Conservation (phyloP, 2,329 filamentous ascomycete genomes). For the Fusarium annulatum region DNA sequence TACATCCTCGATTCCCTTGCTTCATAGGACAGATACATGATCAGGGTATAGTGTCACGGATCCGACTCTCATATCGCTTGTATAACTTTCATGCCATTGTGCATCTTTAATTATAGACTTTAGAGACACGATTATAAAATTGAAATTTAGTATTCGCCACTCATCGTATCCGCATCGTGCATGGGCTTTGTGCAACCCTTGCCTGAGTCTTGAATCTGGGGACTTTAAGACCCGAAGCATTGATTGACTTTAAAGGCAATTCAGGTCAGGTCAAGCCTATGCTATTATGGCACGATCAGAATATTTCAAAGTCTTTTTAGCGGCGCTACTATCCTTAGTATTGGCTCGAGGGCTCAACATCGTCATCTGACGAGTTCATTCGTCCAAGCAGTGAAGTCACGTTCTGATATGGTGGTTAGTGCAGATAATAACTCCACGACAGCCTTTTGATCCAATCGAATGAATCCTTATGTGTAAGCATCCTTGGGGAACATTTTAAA, state of each 20-base stretch:
- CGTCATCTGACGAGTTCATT: no score
- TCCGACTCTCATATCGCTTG: rapidly evolving
- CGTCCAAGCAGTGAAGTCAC: no score
- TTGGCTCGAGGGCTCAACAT: not conserved
- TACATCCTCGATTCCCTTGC: rapidly evolving
- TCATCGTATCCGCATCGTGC: rapidly evolving
- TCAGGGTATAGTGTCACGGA: no score
- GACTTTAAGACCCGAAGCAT: no score
- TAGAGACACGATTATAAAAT: not conserved
- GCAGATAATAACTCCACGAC: no score
- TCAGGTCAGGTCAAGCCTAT: not conserved
- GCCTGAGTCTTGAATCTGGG: not conserved
- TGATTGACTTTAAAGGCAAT: rapidly evolving
- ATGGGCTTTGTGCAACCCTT: rapidly evolving
- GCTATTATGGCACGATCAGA: no score
- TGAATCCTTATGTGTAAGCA: no score
- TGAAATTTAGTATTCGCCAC: rapidly evolving
- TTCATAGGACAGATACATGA: no score
- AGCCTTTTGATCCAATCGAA: no score
- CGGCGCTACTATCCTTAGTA: not conserved
- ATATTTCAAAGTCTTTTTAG: not conserved
- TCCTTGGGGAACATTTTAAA: no score
- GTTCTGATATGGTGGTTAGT: no score
- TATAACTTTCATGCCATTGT: not conserved
- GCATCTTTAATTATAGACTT: not conserved